Base-by-base conservation (phyloP, 2,329 filamentous ascomycete species). In the Cladophialophora psammophila region DNA sequence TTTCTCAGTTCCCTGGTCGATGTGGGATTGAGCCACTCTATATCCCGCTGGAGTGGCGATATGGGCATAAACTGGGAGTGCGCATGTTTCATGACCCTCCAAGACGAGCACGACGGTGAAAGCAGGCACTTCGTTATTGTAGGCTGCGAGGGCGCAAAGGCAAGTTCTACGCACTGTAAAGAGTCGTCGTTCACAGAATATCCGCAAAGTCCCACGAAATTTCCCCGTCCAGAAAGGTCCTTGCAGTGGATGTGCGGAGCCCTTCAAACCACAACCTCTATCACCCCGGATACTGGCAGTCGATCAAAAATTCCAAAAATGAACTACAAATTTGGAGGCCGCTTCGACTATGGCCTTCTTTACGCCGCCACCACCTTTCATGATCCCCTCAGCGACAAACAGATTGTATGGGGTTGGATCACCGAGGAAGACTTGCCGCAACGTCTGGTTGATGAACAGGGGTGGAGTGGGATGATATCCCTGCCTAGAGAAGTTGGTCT, bases 41-140 rank as follows among this genome's bases (percentile, higher is more conserved):
- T 78, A 0, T 81, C 81, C 0, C 74, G 76, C 55, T 86, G 84
- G 83, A 80, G 79, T 0, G 82, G 83, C 2, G 82, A 85, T 53
- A 76, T 84, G 10, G 84, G 84, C 0, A 75, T 80, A 9, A 86
- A 86, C 60, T 85, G 83, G 82, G 83, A 86, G 68, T 81, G 82
- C 9, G 80, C 78, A 26, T 85, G 83, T 69, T 79, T 85, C 54
- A 74, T 81, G 69, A 81, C 79, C 0, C 74, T 85, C 15, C 77
- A 81, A 15, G 71, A 75, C 1, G 64, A 50, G 5, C 72, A 76
- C 2, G 66, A 63, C 1, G 5, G 26, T 31, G 45, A 26, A 20
- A 74, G 74, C 10, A 74, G 72, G 45, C 76, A 83, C 36, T 82
- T 85, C 59, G 68, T 84, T 26, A 74, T 84, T 0, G 79, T 83